phyloP scores from a whole-genome alignment of 768 basidiomycete genomes.

The Suillus ampliporus region DNA sequence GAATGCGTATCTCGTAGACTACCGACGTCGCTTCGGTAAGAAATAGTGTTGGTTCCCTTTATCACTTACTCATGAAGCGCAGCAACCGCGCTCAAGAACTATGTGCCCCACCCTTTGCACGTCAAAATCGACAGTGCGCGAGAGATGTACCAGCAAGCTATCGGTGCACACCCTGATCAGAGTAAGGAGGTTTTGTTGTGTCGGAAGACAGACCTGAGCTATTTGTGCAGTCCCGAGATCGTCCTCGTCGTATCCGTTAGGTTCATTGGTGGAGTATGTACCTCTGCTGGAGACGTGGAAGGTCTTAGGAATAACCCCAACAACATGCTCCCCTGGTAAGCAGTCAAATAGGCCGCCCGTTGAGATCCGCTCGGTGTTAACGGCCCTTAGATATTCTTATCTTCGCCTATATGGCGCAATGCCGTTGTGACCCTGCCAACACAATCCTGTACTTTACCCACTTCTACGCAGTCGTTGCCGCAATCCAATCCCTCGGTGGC shows the following conservation, averaged over 20 bases:
- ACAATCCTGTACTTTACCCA: constrained; percentile 70
- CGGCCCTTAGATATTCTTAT: constrained; percentile 60
- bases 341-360: not conserved
- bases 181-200: constrained; percentile 48
- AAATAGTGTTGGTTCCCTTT: constrained; percentile 15
- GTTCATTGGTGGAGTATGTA: constrained; percentile 43
- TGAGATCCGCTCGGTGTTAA: constrained; percentile 7
- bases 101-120: constrained; percentile 46
- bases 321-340: constrained; percentile 68
- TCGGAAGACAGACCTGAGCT: constrained; percentile 12
- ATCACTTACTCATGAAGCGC: constrained; percentile 15
- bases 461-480: constrained; percentile 55
- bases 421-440: constrained; percentile 74
- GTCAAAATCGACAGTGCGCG: constrained; percentile 63
- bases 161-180: constrained; percentile 81
- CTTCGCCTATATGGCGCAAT: constrained; percentile 84
- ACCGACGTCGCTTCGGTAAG: constrained; percentile 52
- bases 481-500: constrained; percentile 56
- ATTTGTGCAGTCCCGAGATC: constrained; percentile 57
- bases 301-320: constrained; percentile 68
- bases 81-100: constrained; percentile 55
- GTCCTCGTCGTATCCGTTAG: constrained; percentile 43
- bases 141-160: constrained; percentile 72
- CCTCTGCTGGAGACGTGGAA: constrained; percentile 48
- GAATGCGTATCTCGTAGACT: constrained; percentile 68